phyloP scores from a whole-genome alignment of 257 asterid genomes.

The Striga asiatica region DNA sequence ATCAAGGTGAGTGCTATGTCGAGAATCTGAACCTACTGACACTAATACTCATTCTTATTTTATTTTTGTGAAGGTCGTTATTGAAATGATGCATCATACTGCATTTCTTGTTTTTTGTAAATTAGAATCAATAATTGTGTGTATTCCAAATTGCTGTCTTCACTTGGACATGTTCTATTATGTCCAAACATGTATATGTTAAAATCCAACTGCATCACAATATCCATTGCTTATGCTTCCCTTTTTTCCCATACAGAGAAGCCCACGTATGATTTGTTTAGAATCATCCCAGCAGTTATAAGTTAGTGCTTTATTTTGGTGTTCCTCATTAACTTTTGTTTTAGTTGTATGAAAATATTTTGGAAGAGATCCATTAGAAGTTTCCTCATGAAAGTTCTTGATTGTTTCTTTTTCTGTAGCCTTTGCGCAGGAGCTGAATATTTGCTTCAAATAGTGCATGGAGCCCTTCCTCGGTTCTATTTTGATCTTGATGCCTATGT shows the following conservation, averaged over 20 bases:
- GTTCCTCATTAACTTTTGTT: not conserved
- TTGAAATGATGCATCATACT: slow-evolving; percentile 6
- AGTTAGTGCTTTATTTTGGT: not conserved
- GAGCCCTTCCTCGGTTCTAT: slow-evolving; percentile 52
- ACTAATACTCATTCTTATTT: slow-evolving; percentile 5
- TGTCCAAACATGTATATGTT: not conserved
- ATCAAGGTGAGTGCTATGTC: slow-evolving; percentile 51
- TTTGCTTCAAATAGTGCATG: slow-evolving; percentile 71
- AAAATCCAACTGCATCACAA: not conserved
- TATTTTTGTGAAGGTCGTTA: slow-evolving; percentile 1
- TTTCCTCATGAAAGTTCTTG: slow-evolving; percentile 17
- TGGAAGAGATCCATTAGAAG: slow-evolving; percentile 6
- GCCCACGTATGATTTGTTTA: not conserved
- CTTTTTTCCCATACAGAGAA: not conserved
- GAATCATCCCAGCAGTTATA: not conserved
- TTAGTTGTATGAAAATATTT: not conserved
- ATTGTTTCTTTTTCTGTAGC: slow-evolving; percentile 39
- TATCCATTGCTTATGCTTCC: not conserved
- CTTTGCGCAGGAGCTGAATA: slow-evolving; percentile 87
- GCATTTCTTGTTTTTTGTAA: slow-evolving; percentile 4
- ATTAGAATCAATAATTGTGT: not conserved
- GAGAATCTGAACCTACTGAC: not conserved
- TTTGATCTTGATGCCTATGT: slow-evolving; percentile 34
- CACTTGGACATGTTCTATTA: not conserved
- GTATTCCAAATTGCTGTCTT: too few species aligned